These are phyloP conservation scores for Aspergillus calidoustus DNA, from an alignment of 2,329 filamentous ascomycete species.

Conservation along the genomic window DNA sequence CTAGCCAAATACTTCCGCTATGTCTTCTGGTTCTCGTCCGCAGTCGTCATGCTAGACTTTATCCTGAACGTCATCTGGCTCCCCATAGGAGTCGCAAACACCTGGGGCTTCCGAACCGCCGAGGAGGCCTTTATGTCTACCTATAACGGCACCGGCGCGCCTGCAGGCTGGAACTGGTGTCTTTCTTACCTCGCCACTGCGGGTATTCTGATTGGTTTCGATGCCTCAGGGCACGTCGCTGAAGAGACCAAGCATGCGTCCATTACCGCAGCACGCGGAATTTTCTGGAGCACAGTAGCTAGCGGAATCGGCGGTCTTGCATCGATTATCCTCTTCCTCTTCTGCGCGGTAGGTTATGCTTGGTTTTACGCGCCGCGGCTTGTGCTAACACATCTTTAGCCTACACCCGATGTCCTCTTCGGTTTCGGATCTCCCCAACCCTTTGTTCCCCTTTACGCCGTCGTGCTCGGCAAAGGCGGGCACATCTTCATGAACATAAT, in stretches of 20 bases:
- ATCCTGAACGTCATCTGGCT: conserved; percentile 65
- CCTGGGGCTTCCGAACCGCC: conserved; percentile 62
- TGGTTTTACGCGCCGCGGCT: no score
- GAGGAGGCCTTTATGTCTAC: conserved; percentile 65
- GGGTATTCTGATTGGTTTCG: conserved; percentile 64
- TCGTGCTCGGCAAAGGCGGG: conserved; percentile 59
- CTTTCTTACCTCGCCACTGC: conserved; percentile 65
- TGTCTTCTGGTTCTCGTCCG: conserved; percentile 32
- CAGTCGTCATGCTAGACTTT: conserved; percentile 62
- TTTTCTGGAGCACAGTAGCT: conserved; percentile 64
- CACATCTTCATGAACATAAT: conserved; percentile 67
- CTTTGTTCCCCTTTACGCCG: conserved; percentile 63
- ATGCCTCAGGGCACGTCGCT: conserved; percentile 64
- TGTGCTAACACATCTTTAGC: conserved; percentile 30
- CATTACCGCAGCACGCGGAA: conserved; percentile 58
- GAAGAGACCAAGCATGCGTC: conserved; percentile 64
- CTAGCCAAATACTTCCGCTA: conserved; percentile 52
- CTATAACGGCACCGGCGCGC: conserved; percentile 62
- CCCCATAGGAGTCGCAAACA: conserved; percentile 60
- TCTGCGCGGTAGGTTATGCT: conserved; percentile 54
- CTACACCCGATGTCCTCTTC: conserved; percentile 58
- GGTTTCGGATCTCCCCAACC: conserved; percentile 61
- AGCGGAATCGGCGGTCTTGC: conserved; percentile 61
- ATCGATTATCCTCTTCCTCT: conserved; percentile 63
- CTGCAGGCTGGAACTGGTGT: conserved; percentile 66